phyloP scores from a whole-genome alignment of 345 rosid genomes.

The Euclidium syriacum region DNA sequence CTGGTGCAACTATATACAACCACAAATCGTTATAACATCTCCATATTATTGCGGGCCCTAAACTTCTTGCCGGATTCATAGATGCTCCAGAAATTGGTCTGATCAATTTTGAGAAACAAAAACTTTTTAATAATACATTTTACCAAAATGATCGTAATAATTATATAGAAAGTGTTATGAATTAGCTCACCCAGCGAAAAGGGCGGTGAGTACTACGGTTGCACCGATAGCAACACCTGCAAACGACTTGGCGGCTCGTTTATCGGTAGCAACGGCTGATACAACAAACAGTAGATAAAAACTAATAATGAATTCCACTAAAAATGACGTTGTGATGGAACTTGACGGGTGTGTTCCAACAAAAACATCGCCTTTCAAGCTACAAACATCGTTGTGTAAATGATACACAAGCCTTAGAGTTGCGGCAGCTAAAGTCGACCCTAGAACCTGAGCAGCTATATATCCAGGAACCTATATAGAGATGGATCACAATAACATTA shows the following conservation, averaged over 20 bases:
- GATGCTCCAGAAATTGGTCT: constrained; percentile 71
- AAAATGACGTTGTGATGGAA: constrained; percentile 10
- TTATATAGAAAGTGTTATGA: neutral
- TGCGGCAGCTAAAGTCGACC: constrained; percentile 4
- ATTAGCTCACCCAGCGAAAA: constrained; percentile 5
- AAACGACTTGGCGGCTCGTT: constrained; percentile 18
- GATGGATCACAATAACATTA: neutral
- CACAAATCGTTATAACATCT: constrained; percentile 36
- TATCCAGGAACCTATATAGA: constrained; percentile 16
- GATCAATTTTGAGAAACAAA: neutral
- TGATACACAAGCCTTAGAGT: constrained; percentile 12
- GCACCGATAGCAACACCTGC: constrained; percentile 28
- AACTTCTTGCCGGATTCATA: constrained; percentile 67
- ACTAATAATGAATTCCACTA: constrained; percentile 19
- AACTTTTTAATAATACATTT: neutral
- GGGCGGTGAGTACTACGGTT: constrained; percentile 21
- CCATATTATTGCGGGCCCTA: constrained; percentile 51
- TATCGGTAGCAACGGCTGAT: constrained; percentile 28
- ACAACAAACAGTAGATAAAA: constrained; percentile 26
- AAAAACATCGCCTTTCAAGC: constrained; percentile 24
- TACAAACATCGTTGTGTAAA: constrained; percentile 11
- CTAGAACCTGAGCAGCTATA: constrained; percentile 18
- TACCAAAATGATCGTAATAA: too few species aligned
- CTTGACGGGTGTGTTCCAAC: constrained; percentile 23
- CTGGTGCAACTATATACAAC: constrained; percentile 43